These are phyloP conservation scores for Raphanus raphanistrum DNA, from an alignment of 345 rosid genomes.

Conservation along the genomic window DNA sequence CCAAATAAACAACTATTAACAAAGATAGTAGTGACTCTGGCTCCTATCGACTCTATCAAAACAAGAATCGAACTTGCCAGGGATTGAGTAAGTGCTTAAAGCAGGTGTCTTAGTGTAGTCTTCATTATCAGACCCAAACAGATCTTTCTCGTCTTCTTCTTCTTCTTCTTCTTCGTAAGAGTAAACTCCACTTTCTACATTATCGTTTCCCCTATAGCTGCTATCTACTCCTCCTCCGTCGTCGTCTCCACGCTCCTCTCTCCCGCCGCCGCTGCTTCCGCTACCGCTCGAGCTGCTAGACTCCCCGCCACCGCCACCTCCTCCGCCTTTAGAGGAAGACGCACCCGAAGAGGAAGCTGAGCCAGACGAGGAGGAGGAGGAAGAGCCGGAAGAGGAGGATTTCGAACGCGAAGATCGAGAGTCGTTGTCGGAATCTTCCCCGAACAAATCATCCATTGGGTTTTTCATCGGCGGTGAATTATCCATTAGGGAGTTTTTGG, in stretches of 20 bases:
- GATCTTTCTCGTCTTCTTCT: slow-evolving; percentile 56
- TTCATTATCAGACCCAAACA: slow-evolving; percentile 88
- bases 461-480: slow-evolving; percentile 23
- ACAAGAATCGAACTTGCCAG: slow-evolving; percentile 48
- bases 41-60: neutral
- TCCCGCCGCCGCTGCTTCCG: slow-evolving; percentile 45
- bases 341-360: slow-evolving; percentile 41
- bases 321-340: slow-evolving; percentile 28
- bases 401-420: slow-evolving; percentile 52
- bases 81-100: slow-evolving; percentile 60
- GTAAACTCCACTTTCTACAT: slow-evolving; percentile 24
- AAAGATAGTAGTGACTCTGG: neutral
- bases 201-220: slow-evolving; percentile 26
- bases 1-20: slow-evolving; percentile 1
- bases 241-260: slow-evolving; percentile 49
- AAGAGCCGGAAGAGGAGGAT: slow-evolving; percentile 46
- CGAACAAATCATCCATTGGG: slow-evolving; percentile 45
- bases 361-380: slow-evolving; percentile 54
- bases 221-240: slow-evolving; percentile 20
- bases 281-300: slow-evolving; percentile 54
- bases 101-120: slow-evolving; percentile 81
- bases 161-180: slow-evolving; percentile 42
- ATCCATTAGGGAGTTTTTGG: slow-evolving; percentile 9
- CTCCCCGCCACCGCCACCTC: slow-evolving; percentile 42
- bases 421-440: slow-evolving; percentile 46